Evolutionary conservation across 2,329 filamentous ascomycete species (phyloP).

Genomic region (Phaeophleospora eucalypticola): DNA sequence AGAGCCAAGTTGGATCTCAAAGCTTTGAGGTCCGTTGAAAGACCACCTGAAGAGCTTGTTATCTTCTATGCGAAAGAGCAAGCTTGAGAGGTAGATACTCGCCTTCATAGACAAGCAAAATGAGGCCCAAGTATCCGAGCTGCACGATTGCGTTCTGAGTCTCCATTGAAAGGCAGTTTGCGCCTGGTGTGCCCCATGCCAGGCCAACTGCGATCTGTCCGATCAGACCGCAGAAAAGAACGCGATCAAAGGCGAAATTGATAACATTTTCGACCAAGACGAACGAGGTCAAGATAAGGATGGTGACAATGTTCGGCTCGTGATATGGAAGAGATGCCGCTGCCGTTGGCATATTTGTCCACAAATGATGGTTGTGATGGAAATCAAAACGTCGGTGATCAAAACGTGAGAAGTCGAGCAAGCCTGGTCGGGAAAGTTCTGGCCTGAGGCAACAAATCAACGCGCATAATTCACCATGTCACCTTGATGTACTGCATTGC

Average conservation of each 20-base stretch:
- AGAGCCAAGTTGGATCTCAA: constrained; percentile 59
- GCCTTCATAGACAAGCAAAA: constrained; percentile 69
- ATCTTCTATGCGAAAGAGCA: neutral
- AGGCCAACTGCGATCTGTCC: constrained; percentile 69
- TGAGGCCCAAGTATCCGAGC: constrained; percentile 68
- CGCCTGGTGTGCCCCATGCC: constrained; percentile 64
- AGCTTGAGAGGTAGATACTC: neutral
- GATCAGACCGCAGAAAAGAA: constrained; percentile 54
- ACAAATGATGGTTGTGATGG: too few relatives aligned
- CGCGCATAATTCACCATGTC: too few relatives aligned
- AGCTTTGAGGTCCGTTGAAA: constrained; percentile 51
- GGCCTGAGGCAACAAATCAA: too few relatives aligned
- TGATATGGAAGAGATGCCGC: constrained; percentile 20
- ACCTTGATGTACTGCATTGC: too few relatives aligned
- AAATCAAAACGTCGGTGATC: too few relatives aligned
- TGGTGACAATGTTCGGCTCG: constrained; percentile 46
- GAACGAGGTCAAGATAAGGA: constrained; percentile 60
- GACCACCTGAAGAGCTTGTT: constrained; percentile 45
- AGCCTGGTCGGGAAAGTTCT: too few relatives aligned
- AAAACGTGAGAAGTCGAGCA: too few relatives aligned
- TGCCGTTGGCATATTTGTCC: too few relatives aligned
- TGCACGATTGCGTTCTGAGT: constrained; percentile 57
- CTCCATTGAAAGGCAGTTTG: constrained; percentile 52
- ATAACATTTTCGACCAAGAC: constrained; percentile 36
- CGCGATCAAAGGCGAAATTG: constrained; percentile 21